These are phyloP conservation scores for Evansstolkia leycettana DNA, from an alignment of 495 filamentous ascomycete genomes.

Conservation along the genomic window DNA sequence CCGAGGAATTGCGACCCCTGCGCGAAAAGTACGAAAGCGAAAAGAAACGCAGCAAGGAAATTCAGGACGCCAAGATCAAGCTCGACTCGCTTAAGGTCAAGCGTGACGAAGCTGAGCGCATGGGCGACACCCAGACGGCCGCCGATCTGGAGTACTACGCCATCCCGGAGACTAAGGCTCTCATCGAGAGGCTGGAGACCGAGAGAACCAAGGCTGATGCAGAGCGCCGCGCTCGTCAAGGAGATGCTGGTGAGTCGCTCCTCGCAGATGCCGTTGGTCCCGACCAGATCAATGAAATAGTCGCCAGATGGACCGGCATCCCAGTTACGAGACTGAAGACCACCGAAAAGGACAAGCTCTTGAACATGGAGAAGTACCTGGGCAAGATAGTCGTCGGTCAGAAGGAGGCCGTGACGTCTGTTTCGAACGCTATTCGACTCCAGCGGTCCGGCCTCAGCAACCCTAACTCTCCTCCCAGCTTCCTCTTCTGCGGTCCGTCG, in stretches of 20 bases:
- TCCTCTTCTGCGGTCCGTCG: constrained; percentile 96
- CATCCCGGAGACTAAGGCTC: constrained; percentile 76
- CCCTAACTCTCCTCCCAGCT: constrained; percentile 91
- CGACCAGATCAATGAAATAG: constrained; percentile 98
- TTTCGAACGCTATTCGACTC: constrained; percentile 90
- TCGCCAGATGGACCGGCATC: constrained; percentile 91
- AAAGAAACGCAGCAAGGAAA: constrained; percentile 72
- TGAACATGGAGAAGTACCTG: constrained; percentile 85
- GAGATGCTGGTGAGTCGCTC: constrained; percentile 48
- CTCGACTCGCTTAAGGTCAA: constrained; percentile 79
- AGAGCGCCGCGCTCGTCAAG: constrained; percentile 47
- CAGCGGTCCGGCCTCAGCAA: constrained; percentile 89
- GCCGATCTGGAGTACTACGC: constrained; percentile 95
- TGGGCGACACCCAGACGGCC: constrained; percentile 66
- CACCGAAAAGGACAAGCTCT: constrained; percentile 90
- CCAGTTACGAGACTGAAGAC: constrained; percentile 89
- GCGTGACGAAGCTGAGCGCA: constrained; percentile 79
- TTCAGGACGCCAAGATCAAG: constrained; percentile 95
- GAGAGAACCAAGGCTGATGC: constrained; percentile 70
- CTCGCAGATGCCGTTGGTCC: constrained; percentile 89
- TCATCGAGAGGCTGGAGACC: constrained; percentile 67
- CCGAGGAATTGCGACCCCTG: constrained; percentile 82
- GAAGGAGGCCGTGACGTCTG: constrained; percentile 83
- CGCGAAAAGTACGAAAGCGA: constrained; percentile 93
- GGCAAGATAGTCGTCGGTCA: constrained; percentile 81